These are phyloP conservation scores for Proliferodiscus dingleyae DNA, from an alignment of 2,329 filamentous ascomycete genomes.

Conservation along the genomic window DNA sequence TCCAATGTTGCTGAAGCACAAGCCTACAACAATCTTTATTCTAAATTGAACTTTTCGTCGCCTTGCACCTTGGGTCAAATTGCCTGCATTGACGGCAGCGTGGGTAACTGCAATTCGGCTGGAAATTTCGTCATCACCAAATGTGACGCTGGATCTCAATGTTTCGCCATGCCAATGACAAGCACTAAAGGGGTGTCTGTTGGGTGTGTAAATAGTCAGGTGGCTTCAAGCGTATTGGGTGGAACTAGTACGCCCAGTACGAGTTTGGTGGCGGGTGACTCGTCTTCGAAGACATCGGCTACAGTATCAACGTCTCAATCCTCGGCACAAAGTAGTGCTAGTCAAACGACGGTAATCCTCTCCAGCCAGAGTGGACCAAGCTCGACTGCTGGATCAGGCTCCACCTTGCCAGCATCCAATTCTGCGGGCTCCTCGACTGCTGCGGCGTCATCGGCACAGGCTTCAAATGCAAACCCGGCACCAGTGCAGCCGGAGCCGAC, in stretches of 20 bases:
- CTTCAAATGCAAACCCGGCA: background rate
- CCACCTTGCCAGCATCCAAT: too few species aligned
- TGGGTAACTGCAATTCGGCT: conserved; percentile 41
- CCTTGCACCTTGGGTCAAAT: conserved; percentile 43
- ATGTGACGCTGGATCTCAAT: conserved; percentile 34
- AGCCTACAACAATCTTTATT: conserved; percentile 26
- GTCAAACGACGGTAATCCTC: background rate
- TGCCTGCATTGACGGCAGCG: conserved; percentile 48
- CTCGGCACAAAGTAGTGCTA: background rate
- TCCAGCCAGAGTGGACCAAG: background rate
- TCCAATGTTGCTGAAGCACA: conserved; percentile 30
- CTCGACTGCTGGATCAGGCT: background rate
- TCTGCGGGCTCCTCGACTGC: too few species aligned
- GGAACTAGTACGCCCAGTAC: background rate
- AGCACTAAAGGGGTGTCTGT: conserved; percentile 44
- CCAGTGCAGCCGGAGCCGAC: background rate
- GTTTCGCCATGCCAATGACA: conserved; percentile 52
- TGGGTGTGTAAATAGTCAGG: conserved; percentile 40
- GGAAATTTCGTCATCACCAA: conserved; percentile 41
- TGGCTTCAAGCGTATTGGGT: conserved; percentile 42
- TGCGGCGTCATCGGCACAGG: background rate
- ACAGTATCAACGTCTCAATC: background rate
- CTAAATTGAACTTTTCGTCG: conserved; percentile 35
- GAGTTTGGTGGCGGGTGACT: background rate
- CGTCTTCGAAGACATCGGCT: background rate